Evolutionary conservation across 1,139 yeast species (phyloP).

Genomic region (Magnusiomyces suaveolens): DNA sequence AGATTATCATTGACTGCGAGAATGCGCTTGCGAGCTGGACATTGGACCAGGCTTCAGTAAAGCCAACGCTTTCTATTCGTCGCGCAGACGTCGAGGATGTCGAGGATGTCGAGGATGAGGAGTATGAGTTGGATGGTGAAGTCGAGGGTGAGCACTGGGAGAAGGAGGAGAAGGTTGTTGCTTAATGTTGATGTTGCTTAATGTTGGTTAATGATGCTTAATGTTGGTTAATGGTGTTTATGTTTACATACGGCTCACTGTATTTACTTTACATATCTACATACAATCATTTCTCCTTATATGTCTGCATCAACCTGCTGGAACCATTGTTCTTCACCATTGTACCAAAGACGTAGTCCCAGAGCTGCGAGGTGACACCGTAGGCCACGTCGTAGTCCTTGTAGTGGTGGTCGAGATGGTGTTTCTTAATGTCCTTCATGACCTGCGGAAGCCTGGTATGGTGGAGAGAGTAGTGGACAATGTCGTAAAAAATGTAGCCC

Average conservation of each 20-base stretch:
- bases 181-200: background rate
- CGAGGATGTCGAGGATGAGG: slow-evolving; percentile 36
- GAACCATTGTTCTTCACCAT: slow-evolving; percentile 31
- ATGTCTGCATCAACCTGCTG: slow-evolving; percentile 8
- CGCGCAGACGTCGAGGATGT: slow-evolving; percentile 11
- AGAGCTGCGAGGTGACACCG: slow-evolving; percentile 86
- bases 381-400: slow-evolving; percentile 93
- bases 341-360: slow-evolving; percentile 89
- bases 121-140: slow-evolving; percentile 37
- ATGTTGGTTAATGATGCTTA: background rate
- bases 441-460: slow-evolving; percentile 71
- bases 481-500: slow-evolving; percentile 86
- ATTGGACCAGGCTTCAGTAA: slow-evolving; percentile 86
- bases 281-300: background rate
- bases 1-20: slow-evolving; percentile 95
- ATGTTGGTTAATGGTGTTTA: background rate
- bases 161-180: slow-evolving; percentile 7
- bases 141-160: slow-evolving; percentile 12
- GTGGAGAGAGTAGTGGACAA: slow-evolving; percentile 82
- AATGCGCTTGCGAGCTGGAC: slow-evolving; percentile 95
- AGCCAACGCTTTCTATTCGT: slow-evolving; percentile 75
- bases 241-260: background rate
- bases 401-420: slow-evolving; percentile 94
- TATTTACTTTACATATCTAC: no score
- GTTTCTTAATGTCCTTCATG: slow-evolving; percentile 69